Evolutionary conservation across 2,329 filamentous ascomycete genomes (phyloP).

Genomic region (Trichoderma koningiopsis): DNA sequence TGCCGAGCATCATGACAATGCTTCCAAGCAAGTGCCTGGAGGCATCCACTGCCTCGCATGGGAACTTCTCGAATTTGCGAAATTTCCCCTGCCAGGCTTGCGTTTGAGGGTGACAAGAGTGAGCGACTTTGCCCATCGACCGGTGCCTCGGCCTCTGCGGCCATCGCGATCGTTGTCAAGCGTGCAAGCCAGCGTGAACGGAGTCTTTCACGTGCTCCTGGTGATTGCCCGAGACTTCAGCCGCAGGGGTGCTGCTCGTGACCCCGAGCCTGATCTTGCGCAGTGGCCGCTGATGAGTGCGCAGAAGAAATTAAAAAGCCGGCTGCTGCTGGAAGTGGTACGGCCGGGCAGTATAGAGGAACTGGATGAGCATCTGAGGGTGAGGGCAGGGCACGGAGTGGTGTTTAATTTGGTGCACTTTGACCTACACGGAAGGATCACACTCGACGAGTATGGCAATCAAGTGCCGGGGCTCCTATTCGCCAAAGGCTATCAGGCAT

Average conservation of each 20-base stretch:
- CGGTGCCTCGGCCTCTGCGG: slow-evolving; percentile 10
- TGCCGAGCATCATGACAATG: slow-evolving; percentile 33
- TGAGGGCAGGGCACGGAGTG: slow-evolving; percentile 31
- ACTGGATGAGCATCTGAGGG: slow-evolving; percentile 31
- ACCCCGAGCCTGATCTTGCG: slow-evolving; percentile 37
- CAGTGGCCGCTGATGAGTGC: slow-evolving; percentile 37
- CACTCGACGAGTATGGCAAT: slow-evolving; percentile 33
- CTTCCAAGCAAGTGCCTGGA: slow-evolving; percentile 23
- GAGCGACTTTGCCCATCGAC: slow-evolving; percentile 31
- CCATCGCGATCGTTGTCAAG: slow-evolving; percentile 28
- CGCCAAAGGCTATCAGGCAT: slow-evolving; percentile 29
- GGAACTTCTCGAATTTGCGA: slow-evolving; percentile 35
- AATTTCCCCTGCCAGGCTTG: slow-evolving; percentile 28
- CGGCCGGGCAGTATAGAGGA: slow-evolving; percentile 34
- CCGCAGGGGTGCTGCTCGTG: slow-evolving; percentile 32
- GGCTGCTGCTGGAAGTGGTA: slow-evolving; percentile 34
- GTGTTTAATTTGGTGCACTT: slow-evolving; percentile 36
- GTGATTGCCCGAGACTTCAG: slow-evolving; percentile 36
- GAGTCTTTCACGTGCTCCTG: slow-evolving; percentile 33
- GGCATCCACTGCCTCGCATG: slow-evolving; percentile 36
- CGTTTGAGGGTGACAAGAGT: slow-evolving; percentile 33
- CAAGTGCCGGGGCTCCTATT: slow-evolving; percentile 34
- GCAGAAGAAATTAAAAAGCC: slow-evolving; percentile 34
- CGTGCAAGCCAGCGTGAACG: slow-evolving; percentile 29
- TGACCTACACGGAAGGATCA: slow-evolving; percentile 35